Evolutionary conservation across 2,329 filamentous ascomycete species (phyloP).

Genomic region (Paecilomyces variotii): DNA sequence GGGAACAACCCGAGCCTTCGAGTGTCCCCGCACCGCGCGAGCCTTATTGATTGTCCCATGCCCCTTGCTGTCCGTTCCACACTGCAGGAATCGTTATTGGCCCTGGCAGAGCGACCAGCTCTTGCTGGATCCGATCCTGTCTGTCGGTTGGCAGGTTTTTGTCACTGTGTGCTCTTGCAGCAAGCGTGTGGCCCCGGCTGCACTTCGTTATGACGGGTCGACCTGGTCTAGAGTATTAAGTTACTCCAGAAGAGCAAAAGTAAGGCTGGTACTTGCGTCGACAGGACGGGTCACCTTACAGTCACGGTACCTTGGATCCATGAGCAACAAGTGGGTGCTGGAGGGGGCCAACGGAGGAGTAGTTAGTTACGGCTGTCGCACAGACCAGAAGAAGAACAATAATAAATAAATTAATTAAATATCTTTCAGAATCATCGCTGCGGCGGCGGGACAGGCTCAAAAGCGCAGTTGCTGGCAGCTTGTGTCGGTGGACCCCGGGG

Average conservation of each 20-base stretch:
- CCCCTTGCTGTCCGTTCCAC: neutral
- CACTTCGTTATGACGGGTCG: neutral
- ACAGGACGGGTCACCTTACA: neutral
- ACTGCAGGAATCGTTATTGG: neutral
- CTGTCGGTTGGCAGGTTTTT: neutral
- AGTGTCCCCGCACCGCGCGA: neutral
- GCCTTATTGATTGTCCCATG: neutral
- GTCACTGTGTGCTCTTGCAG: neutral
- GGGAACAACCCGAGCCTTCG: neutral
- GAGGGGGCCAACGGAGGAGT: neutral
- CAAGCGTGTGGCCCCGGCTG: neutral
- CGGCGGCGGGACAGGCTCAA: neutral
- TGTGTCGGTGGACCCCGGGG: neutral
- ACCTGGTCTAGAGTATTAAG: neutral
- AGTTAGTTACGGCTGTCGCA: neutral
- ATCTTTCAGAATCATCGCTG: neutral
- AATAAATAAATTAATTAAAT: neutral
- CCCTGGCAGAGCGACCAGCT: neutral
- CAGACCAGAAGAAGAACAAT: neutral
- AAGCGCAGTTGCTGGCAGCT: neutral
- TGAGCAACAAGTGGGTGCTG: neutral
- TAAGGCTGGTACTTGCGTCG: neutral
- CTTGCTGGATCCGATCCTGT: neutral
- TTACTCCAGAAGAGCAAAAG: neutral
- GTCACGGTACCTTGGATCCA: neutral